Percentiles rank a stretch among this genome's conserved stretches.
These are phyloP conservation scores for Cordyceps cicadae DNA, from an alignment of 2,329 filamentous ascomycete species.

Conservation along the genomic window DNA sequence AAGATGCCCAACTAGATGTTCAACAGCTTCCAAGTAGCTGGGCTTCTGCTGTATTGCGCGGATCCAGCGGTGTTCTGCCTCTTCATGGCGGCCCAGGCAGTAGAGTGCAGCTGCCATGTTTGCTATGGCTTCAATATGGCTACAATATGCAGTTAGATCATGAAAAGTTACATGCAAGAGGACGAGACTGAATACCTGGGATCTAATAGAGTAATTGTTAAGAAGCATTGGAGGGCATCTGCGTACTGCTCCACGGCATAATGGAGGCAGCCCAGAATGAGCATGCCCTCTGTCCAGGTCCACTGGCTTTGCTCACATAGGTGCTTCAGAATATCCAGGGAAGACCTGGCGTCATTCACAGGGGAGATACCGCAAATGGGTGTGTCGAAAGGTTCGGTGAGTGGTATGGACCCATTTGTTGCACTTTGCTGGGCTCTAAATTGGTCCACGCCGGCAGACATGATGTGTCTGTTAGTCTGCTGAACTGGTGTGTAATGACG, in stretches of 20 bases:
- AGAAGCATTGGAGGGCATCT: conserved; percentile 68
- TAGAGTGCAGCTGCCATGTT: conserved; percentile 87
- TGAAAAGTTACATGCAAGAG: neutral
- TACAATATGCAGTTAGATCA: conserved; percentile 24
- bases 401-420: neutral
- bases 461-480: neutral
- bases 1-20: conserved; percentile 82
- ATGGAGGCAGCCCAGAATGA: conserved; percentile 82
- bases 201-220: conserved; percentile 50
- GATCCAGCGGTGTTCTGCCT: conserved; percentile 81
- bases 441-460: conserved; percentile 31
- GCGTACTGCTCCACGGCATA: conserved; percentile 83
- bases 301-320: conserved; percentile 73
- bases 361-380: conserved; percentile 25
- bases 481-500: conserved; percentile 2
- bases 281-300: conserved; percentile 89
- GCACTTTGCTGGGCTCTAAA: conserved; percentile 19
- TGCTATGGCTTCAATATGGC: conserved; percentile 86
- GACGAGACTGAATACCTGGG: conserved; percentile 35
- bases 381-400: neutral
- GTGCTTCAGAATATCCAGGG: conserved; percentile 62
- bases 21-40: conserved; percentile 87
- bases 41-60: conserved; percentile 76
- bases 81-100: conserved; percentile 70
- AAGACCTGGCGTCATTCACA: conserved; percentile 50